Evolutionary conservation across 2,329 filamentous ascomycete species (phyloP).

Genomic region (Fusarium sp.): DNA sequence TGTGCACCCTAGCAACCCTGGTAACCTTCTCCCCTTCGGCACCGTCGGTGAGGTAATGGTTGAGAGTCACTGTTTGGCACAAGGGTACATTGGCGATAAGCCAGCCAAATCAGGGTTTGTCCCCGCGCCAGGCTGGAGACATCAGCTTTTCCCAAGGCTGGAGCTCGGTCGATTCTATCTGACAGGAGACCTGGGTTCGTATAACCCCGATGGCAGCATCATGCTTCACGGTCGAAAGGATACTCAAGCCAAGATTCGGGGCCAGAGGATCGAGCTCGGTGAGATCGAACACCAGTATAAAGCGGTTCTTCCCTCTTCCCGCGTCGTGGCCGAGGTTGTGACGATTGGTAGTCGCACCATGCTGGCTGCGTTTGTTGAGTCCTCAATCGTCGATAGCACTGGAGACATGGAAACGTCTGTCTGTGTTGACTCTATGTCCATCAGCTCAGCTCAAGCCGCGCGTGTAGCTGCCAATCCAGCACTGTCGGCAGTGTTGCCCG

Average conservation of each 20-base stretch:
- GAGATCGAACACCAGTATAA: slow-evolving; percentile 20
- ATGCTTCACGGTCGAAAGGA: background rate
- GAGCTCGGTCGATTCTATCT: background rate
- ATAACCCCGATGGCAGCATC: background rate
- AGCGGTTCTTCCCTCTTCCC: slow-evolving; percentile 6
- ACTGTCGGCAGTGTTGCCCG: background rate
- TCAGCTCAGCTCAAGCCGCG: background rate
- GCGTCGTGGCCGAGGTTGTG: background rate
- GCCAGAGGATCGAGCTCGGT: slow-evolving; percentile 17
- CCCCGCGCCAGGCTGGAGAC: background rate
- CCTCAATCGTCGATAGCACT: background rate
- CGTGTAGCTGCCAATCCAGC: background rate
- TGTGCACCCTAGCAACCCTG: slow-evolving; percentile 19
- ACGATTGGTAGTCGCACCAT: background rate
- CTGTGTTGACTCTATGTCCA: background rate
- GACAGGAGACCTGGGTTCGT: background rate
- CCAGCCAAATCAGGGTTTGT: background rate
- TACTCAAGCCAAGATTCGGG: slow-evolving; percentile 11
- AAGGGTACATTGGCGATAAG: slow-evolving; percentile 9
- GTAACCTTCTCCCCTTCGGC: slow-evolving; percentile 10
- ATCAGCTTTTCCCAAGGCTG: background rate
- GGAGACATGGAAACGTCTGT: background rate
- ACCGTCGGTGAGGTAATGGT: slow-evolving; percentile 20
- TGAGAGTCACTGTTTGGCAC: slow-evolving; percentile 14
- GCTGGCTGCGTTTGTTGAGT: background rate